Evolutionary conservation across 192 early-diverging fungal genomes (phyloP).

Genomic region (Piromyces finnis): DNA sequence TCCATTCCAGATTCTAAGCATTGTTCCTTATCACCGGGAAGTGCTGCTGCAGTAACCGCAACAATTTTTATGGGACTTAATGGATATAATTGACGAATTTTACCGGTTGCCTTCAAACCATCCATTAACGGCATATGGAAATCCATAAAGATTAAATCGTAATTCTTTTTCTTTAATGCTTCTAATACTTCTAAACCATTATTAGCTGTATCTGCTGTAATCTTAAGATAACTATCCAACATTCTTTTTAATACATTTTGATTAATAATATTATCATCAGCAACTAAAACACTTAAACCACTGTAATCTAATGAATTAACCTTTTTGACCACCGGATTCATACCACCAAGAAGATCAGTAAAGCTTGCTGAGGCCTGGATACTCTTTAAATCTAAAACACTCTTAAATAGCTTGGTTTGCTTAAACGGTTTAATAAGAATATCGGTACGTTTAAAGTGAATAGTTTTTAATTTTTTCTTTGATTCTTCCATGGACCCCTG

Average conservation of each 20-base stretch:
- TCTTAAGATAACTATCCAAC: neutral
- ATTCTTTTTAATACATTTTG: slow-evolving; percentile 6
- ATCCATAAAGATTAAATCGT: slow-evolving; percentile 3
- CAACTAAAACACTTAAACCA: neutral
- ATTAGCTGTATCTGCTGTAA: slow-evolving; percentile 4
- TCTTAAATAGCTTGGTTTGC: neutral
- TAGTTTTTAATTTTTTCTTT: neutral
- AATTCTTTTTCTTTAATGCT: neutral
- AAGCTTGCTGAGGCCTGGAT: neutral
- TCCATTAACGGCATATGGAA: slow-evolving; percentile 15
- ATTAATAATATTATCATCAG: slow-evolving; percentile 10
- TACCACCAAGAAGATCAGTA: neutral
- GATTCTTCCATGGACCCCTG: neutral
- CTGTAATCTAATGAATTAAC: too few relatives aligned
- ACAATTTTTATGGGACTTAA: slow-evolving; percentile 55
- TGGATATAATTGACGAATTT: slow-evolving; percentile 18
- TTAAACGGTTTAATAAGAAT: neutral
- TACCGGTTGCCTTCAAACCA: slow-evolving; percentile 9
- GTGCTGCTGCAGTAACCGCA: slow-evolving; percentile 75
- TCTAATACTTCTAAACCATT: slow-evolving; percentile 8
- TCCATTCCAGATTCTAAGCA: slow-evolving; percentile 73
- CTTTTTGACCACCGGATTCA: too few relatives aligned
- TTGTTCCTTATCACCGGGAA: slow-evolving; percentile 75
- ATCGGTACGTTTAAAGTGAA: neutral
- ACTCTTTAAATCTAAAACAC: neutral